Conservation (phyloP, 2,329 filamentous ascomycete genomes). For the Orbilia ellipsospora region DNA sequence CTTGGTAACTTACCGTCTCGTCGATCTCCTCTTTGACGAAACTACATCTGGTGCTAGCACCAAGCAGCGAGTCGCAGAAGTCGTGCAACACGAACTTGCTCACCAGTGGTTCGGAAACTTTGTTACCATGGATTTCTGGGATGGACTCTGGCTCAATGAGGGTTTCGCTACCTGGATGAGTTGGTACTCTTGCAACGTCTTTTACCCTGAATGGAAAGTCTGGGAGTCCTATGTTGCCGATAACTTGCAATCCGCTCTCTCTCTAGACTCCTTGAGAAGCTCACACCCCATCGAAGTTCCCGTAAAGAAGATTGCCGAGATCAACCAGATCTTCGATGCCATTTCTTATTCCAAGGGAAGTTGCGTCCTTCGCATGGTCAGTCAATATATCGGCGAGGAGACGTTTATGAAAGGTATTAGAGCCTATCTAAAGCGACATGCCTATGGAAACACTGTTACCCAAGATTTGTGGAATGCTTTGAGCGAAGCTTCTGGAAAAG, state of each 20-base stretch:
- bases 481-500: conserved; percentile 88
- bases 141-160: conserved; percentile 95
- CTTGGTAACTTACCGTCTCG: conserved; percentile 91
- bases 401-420: conserved; percentile 91
- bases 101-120: conserved; percentile 99
- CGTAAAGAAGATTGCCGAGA: conserved; percentile 92
- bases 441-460: conserved; percentile 90
- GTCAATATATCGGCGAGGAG: conserved; percentile 92
- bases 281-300: conserved; percentile 97
- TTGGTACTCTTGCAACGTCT: conserved; percentile 91
- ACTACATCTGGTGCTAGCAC: conserved; percentile 87
- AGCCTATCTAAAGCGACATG: conserved; percentile 91
- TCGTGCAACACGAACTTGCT: conserved; percentile 94
- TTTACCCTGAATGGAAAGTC: conserved; percentile 98
- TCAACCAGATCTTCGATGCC: conserved; percentile 97
- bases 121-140: conserved; percentile 99
- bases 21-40: conserved; percentile 89
- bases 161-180: conserved; percentile 94
- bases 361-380: conserved; percentile 96
- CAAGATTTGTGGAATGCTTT: conserved; percentile 90
- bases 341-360: conserved; percentile 98
- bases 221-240: conserved; percentile 96
- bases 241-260: conserved; percentile 86
- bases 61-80: conserved; percentile 93
- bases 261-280: conserved; percentile 89